phyloP scores from a whole-genome alignment of 2,329 filamentous ascomycete genomes.

The Elsinoe ampelina region DNA sequence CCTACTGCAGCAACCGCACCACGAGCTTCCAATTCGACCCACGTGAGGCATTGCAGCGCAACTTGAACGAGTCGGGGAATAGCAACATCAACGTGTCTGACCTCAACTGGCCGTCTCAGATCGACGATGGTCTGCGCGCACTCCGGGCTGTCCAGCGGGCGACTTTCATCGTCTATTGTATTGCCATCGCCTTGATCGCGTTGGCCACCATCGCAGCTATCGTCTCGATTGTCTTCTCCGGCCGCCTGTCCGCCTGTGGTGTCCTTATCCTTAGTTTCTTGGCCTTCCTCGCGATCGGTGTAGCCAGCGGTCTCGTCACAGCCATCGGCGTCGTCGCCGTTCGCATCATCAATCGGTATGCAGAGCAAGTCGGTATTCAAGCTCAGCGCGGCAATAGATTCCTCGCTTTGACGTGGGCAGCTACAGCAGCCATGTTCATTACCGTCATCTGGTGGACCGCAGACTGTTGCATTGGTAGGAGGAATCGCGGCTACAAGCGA shows the following conservation, averaged over 20 bases:
- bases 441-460: slow-evolving; percentile 9
- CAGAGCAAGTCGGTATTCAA: slow-evolving; percentile 40
- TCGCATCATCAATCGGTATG: slow-evolving; percentile 45
- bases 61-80: slow-evolving; percentile 35
- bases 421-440: slow-evolving; percentile 28
- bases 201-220: slow-evolving; percentile 40
- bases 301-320: slow-evolving; percentile 65
- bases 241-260: slow-evolving; percentile 38
- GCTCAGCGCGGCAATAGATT: slow-evolving; percentile 46
- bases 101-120: slow-evolving; percentile 48
- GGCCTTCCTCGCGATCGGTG: slow-evolving; percentile 53
- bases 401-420: slow-evolving; percentile 51
- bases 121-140: slow-evolving; percentile 44
- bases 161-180: slow-evolving; percentile 51
- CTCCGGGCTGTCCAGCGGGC: slow-evolving; percentile 43
- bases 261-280: slow-evolving; percentile 43
- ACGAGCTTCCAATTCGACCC: slow-evolving; percentile 51
- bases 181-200: slow-evolving; percentile 46
- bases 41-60: slow-evolving; percentile 38
- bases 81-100: slow-evolving; percentile 41
- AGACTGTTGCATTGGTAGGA: slow-evolving; percentile 6
- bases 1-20: slow-evolving; percentile 44
- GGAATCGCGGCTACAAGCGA: background rate
- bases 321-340: slow-evolving; percentile 49
- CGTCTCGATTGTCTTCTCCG: slow-evolving; percentile 36